Evolutionary conservation across 441 rosid species (phyloP).

Genomic region (Eutrema salsugineum): DNA sequence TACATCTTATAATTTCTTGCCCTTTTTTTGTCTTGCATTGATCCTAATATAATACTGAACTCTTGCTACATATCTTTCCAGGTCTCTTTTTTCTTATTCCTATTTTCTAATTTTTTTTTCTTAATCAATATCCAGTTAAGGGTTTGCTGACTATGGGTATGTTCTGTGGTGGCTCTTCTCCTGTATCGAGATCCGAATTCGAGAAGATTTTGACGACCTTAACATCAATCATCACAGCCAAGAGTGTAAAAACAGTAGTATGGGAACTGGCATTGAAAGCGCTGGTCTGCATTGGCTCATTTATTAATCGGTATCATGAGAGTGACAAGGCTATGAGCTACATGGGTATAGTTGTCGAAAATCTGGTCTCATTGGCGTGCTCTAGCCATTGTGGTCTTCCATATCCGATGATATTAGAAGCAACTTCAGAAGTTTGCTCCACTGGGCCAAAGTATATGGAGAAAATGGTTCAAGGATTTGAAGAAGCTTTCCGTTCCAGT

Average conservation of each 20-base stretch:
- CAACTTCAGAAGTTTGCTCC: slow-evolving; percentile 57
- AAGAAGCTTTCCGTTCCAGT: slow-evolving; percentile 54
- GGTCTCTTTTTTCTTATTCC: not conserved
- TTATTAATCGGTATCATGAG: slow-evolving; percentile 48
- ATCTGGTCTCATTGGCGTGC: slow-evolving; percentile 43
- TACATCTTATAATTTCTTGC: not conserved
- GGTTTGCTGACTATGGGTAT: slow-evolving; percentile 78
- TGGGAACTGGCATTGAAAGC: slow-evolving; percentile 84
- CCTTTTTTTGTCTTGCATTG: not conserved
- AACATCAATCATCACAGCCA: slow-evolving; percentile 46
- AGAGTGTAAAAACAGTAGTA: slow-evolving; percentile 38
- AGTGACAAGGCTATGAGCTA: slow-evolving; percentile 56
- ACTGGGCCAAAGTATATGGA: slow-evolving; percentile 56
- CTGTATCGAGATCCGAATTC: slow-evolving; percentile 52
- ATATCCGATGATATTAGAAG: slow-evolving; percentile 54
- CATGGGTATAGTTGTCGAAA: slow-evolving; percentile 56
- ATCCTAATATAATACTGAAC: not conserved
- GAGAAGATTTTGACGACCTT: slow-evolving; percentile 60
- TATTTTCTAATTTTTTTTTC: not conserved
- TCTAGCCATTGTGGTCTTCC: slow-evolving; percentile 48
- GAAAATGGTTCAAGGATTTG: slow-evolving; percentile 58
- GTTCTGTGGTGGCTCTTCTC: slow-evolving; percentile 46
- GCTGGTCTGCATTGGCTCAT: slow-evolving; percentile 64
- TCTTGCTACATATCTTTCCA: not conserved
- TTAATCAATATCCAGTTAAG: slow-evolving; percentile 52